A percentile compares a stretch with the other conserved stretches of the same genome.
phyloP scores from a whole-genome alignment of 768 basidiomycete species.

The Termitomyces sp. region DNA sequence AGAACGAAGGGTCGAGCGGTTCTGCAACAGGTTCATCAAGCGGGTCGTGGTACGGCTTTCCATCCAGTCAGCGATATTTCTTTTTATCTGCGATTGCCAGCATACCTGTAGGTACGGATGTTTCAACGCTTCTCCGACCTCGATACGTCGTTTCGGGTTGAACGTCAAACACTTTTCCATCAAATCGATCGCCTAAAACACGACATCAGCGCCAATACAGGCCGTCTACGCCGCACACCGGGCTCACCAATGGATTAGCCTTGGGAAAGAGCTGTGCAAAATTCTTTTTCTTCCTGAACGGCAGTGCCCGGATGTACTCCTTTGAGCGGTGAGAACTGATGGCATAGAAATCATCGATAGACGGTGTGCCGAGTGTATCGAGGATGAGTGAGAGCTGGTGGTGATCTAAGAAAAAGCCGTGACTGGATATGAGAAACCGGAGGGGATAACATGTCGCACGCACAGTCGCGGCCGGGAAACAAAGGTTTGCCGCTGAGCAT shows the following conservation, averaged over 20 bases:
- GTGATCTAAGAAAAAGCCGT: conserved; percentile 51
- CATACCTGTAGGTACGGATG: conserved; percentile 63
- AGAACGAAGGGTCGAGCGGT: conserved; percentile 71
- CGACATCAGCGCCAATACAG: not conserved
- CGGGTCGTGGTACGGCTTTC: conserved; percentile 81
- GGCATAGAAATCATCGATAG: conserved; percentile 92
- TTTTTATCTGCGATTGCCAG: not conserved
- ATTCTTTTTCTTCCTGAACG: conserved; percentile 76
- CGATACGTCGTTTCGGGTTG: conserved; percentile 82
- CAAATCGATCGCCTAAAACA: conserved; percentile 59
- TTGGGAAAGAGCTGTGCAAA: conserved; percentile 68
- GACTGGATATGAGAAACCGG: not conserved
- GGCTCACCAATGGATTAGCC: conserved; percentile 58
- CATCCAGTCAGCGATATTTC: not conserved
- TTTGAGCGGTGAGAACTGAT: conserved; percentile 75
- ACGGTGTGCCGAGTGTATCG: conserved; percentile 87
- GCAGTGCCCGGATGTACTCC: conserved; percentile 85
- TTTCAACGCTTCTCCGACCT: conserved; percentile 78
- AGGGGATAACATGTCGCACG: conserved; percentile 19
- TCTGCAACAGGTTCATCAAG: conserved; percentile 84
- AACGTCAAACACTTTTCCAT: conserved; percentile 80
- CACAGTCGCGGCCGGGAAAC: conserved; percentile 94
- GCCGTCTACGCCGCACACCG: not conserved
- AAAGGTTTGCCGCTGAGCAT: conserved; percentile 90
- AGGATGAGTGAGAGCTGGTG: conserved; percentile 91